These are phyloP conservation scores for Emericellopsis atlantica DNA, from an alignment of 2,329 filamentous ascomycete species.

Conservation along the genomic window DNA sequence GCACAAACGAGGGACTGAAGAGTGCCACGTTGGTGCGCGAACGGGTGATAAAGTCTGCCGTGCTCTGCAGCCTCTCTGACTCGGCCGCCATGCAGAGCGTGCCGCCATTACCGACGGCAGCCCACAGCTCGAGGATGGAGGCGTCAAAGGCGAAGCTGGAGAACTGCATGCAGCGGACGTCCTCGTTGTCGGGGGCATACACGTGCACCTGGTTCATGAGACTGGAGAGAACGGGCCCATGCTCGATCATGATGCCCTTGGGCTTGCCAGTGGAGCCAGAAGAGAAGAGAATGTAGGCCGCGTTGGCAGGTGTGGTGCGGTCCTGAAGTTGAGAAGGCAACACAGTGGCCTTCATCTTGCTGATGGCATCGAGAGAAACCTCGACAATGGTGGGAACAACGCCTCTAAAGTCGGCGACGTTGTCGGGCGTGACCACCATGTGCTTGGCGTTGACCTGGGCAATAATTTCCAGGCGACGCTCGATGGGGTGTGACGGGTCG, in stretches of 20 bases:
- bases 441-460: slow-evolving; percentile 1
- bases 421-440: slow-evolving; percentile 1
- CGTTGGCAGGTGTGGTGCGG: background rate
- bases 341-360: background rate
- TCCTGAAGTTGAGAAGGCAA: no score
- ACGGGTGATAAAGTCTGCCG: background rate
- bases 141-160: slow-evolving; percentile 2
- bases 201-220: slow-evolving; percentile 2
- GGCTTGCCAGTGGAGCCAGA: slow-evolving; percentile 10
- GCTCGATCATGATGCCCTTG: slow-evolving; percentile 10
- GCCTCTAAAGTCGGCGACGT: background rate
- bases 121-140: background rate
- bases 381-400: background rate
- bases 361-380: background rate
- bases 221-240: slow-evolving; percentile 6
- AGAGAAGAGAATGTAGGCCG: slow-evolving; percentile 9
- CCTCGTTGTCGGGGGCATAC: slow-evolving; percentile 7
- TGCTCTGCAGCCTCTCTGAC: background rate
- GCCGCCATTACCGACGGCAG: background rate
- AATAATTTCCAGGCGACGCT: background rate
- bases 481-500: slow-evolving; percentile 3
- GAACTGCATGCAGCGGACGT: slow-evolving; percentile 2
- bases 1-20: slow-evolving; percentile 1
- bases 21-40: background rate
- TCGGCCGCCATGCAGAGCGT: slow-evolving; percentile 1